phyloP scores from a whole-genome alignment of 805 yeast genomes.

The Blastobotrys peoriensis region DNA sequence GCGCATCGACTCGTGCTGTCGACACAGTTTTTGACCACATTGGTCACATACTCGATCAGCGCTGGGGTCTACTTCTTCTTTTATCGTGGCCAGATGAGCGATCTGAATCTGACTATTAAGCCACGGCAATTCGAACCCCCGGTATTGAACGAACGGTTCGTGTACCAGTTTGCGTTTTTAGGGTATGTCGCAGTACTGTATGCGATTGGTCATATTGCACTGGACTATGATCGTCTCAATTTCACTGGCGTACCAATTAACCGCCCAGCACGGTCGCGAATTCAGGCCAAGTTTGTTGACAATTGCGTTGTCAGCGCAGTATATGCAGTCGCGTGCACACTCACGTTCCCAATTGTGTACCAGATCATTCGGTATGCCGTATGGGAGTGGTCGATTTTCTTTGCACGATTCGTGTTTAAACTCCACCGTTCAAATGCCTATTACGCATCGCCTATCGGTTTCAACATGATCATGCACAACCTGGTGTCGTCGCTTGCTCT shows the following conservation, averaged over 20 bases:
- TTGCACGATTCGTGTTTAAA: slow-evolving; percentile 10
- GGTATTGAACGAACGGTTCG: slow-evolving; percentile 12
- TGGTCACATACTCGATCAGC: slow-evolving; percentile 6
- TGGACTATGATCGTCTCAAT: slow-evolving; percentile 12
- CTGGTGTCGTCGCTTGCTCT: slow-evolving; percentile 17
- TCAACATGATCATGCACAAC: slow-evolving; percentile 12
- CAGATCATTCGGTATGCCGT: slow-evolving; percentile 11
- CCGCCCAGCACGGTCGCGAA: slow-evolving; percentile 4
- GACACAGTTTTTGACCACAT: not conserved
- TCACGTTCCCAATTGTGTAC: slow-evolving; percentile 17
- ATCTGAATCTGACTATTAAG: slow-evolving; percentile 9
- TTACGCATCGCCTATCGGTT: slow-evolving; percentile 9
- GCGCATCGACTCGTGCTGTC: not conserved
- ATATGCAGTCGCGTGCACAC: slow-evolving; percentile 7
- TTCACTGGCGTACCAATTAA: slow-evolving; percentile 3
- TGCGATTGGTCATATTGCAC: slow-evolving; percentile 8
- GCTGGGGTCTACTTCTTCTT: slow-evolving; percentile 7
- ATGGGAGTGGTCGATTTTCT: slow-evolving; percentile 14
- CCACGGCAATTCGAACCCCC: slow-evolving; percentile 9
- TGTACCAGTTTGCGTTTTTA: slow-evolving; percentile 10
- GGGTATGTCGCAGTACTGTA: slow-evolving; percentile 8
- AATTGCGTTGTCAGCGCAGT: slow-evolving; percentile 3
- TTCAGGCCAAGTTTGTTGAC: slow-evolving; percentile 5
- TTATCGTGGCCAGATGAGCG: slow-evolving; percentile 5
- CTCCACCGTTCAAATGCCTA: slow-evolving; percentile 16